Evolutionary conservation across 495 filamentous ascomycete species (phyloP), one percentile per base, ranked within the genome.

Genomic region (Penicillium lagena): DNA sequence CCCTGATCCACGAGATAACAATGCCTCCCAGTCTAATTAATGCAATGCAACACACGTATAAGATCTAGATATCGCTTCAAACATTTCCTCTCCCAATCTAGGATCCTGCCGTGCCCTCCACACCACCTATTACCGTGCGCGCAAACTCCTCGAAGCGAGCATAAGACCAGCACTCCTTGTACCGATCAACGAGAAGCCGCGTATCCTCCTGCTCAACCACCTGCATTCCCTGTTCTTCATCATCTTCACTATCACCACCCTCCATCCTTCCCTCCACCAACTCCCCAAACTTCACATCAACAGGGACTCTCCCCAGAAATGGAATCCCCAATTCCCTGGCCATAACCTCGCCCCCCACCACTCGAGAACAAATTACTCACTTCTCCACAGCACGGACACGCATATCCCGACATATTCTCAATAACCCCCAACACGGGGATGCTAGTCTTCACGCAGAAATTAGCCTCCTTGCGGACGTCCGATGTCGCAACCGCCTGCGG

Each of bases 371-470:
- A 68, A 68, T 97, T 87, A 35, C 87, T 95, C 63, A 89, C 88
- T 64, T 94, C 89, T 51, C 85, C 86, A 67, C 93, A 98, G 58
- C 90, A 88, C 30, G 91, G 91, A 66, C 93, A 98, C 43, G 95
- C 85, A 66, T 90, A 98, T 2, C 93, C 93, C 22, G 85, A 84
- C 94, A 98, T 97, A 64, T 98, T 98, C 71, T 98, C 93, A 32
- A 98, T 75, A 2, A 98, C 90, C 0, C 93, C 93, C 29, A 96
- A 71, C 13, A 95, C 80, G 10, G 78, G 68, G 34, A 98, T 81
- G 13, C 81, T 80, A 7, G 86, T 90, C 71, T 96, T 96, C 17
- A 68, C 71, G 63, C 93, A 98, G 57, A 98, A 97, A 58, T 96
- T 96, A 36, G 97, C 77, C 60, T 97, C 94, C 64, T 97, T 98